A percentile compares a stretch with the other conserved stretches of the same genome.
These are phyloP conservation scores for Chlorella ohadii DNA, from an alignment of 139 green algal species.

Conservation along the genomic window DNA sequence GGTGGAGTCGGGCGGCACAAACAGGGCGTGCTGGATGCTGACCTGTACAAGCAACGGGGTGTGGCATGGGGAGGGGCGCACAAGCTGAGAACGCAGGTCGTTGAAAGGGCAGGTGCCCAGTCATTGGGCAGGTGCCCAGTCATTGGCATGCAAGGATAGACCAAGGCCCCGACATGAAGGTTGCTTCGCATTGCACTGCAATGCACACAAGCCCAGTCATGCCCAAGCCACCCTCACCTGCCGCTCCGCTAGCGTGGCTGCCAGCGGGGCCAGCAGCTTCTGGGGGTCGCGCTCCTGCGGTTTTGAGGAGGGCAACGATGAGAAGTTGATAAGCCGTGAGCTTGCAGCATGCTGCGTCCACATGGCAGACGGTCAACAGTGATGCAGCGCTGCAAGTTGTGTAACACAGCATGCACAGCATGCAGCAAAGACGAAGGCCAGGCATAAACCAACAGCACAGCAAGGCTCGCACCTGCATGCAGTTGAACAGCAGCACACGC, in stretches of 20 bases:
- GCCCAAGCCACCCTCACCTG: constrained; percentile 6
- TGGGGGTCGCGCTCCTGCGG: constrained; percentile 81
- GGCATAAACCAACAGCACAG: background rate
- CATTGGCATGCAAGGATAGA: too few relatives aligned
- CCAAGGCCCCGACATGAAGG: too few relatives aligned
- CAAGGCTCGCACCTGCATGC: constrained; percentile 66
- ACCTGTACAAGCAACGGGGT: background rate
- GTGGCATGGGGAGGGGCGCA: too few relatives aligned
- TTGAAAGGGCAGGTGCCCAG: too few relatives aligned
- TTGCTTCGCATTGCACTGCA: too few relatives aligned
- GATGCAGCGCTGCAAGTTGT: background rate
- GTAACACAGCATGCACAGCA: background rate
- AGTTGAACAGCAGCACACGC: constrained; percentile 95
- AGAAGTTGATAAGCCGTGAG: background rate
- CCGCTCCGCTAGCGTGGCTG: constrained; percentile 39
- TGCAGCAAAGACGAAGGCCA: background rate
- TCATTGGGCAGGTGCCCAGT: too few relatives aligned
- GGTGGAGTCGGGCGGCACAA: constrained; percentile 72
- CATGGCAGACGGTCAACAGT: too few relatives aligned
- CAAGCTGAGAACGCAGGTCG: too few relatives aligned
- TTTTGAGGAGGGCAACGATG: background rate
- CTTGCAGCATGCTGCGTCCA: too few relatives aligned
- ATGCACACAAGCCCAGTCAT: too few relatives aligned
- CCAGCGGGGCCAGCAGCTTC: constrained; percentile 77
- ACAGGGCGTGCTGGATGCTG: constrained; percentile 68